Evolutionary conservation across 345 rosid genomes (phyloP).

Genomic region (Populus euphratica): DNA sequence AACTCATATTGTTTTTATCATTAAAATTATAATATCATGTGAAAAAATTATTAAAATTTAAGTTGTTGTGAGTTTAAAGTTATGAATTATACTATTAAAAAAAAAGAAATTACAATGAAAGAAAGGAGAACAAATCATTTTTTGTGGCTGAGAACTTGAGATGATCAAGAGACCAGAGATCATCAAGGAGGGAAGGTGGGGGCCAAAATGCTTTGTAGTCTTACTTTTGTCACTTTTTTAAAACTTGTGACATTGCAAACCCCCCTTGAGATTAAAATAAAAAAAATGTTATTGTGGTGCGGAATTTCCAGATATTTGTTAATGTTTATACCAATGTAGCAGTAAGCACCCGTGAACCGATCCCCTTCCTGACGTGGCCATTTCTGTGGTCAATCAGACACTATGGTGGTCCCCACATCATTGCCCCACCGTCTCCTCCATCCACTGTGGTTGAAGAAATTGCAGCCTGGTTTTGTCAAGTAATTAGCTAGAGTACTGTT

Average conservation of each 20-base stretch:
- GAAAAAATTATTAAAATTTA: too few relatives aligned
- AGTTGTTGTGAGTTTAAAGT: too few relatives aligned
- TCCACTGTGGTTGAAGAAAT: not conserved
- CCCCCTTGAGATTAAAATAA: not conserved
- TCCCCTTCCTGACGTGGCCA: not conserved
- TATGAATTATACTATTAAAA: too few relatives aligned
- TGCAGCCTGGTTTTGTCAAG: not conserved
- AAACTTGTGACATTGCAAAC: not conserved
- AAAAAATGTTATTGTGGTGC: not conserved
- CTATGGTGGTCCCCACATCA: not conserved
- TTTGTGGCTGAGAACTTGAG: not conserved
- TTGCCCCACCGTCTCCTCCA: not conserved
- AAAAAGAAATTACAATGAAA: not conserved
- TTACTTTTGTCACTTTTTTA: not conserved
- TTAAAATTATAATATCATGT: accelerated
- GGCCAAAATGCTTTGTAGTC: not conserved
- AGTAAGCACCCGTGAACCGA: not conserved
- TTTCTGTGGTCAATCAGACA: not conserved
- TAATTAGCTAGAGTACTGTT: not conserved
- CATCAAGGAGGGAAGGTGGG: not conserved
- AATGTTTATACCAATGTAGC: not conserved
- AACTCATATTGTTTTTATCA: accelerated
- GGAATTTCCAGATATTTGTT: not conserved
- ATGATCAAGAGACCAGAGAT: not conserved
- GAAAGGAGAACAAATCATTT: not conserved